Base-by-base conservation (phyloP, 1,284 basidiomycete species). In the Chalciporus sp. region DNA sequence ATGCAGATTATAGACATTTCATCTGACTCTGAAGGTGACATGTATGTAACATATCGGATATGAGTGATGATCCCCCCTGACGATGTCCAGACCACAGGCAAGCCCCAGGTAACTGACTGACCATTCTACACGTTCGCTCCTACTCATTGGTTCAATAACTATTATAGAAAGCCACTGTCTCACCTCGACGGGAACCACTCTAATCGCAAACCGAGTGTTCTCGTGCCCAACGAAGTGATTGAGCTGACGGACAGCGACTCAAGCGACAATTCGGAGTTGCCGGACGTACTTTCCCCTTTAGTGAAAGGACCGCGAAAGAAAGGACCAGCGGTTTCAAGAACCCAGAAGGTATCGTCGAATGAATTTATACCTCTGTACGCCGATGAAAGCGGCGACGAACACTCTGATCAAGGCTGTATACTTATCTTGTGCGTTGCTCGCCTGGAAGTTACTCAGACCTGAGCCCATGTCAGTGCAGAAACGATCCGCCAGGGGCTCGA, bases 1-100 rank as follows among this genome's bases (percentile, higher is more conserved):
- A 53, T 59, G 23, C 65, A 73, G 44, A 66, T 83, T 17, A 81
- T 85, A 52, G 80, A 82, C 58, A 79, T 85, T 62, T 82, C 81
- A 10, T 84, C 82, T 35, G 66, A 61, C 31, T 80, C 75, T 45
- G 77, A 78, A 47, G 74, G 77, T 5, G 68, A 76, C 26, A 59
- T 57, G 67, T 71, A 52, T 48, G 67, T 43, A 3, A 14, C 33
- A 41, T n/a, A 23, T 29, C 31, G 12, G 1, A 42, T 26, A 14
- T 2, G 9, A 17, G 19, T 16, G 1, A 7, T 27, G 8, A 29
- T 31, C 16, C 29, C 11, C 1, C 35, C 27, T 29, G 29, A 53
- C 29, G 37, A 8, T 49, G 26, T 42, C 11, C 43, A 69, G 62
- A 8, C 43, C 56, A 49, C 52, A 48, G 14, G 42, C 47, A 42